Evolutionary conservation across 1,284 basidiomycete species (phyloP), one percentile per base, ranked within the genome.

Genomic region (Inonotus hispidus): DNA sequence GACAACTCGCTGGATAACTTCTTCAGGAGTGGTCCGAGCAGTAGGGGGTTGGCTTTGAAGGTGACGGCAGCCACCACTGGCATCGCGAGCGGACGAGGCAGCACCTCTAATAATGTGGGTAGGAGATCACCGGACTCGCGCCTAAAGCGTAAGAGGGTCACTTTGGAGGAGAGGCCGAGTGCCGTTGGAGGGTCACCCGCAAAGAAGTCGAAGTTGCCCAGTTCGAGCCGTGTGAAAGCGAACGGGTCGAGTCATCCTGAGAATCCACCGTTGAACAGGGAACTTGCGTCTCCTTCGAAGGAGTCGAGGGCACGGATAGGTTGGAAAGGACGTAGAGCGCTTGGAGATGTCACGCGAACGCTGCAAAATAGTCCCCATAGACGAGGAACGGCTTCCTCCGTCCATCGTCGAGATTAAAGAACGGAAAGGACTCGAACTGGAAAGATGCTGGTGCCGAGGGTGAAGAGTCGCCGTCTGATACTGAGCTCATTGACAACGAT

Each of bases 361-460:
- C 29, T 29, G 43, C 49, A 59, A 37, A 59, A 59, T 27, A 59
- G 29, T 37, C 56, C 32, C 3, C 56, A 32, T 14, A 46, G 13
- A 41, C 56, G 35, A 11, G 2, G n/a, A 2, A 41, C 23, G 23
- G 29, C 41, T 49, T 14, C 25, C 46, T 25, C 23, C 23, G n/a
- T 19, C 7, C 46, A 2, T 23, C 19, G 19, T 6, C 46, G 21
- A 27, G 21, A 7, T 14, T 1, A 16, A 43, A 43, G 41, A 43
- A 43, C 11, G 41, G 41, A 16, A 43, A 21, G 1, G 41, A 21
- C 6, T 16, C 14, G 16, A 6, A 16, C 19, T 7, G 3, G 10
- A 25, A 14, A 29, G 3, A 3, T 16, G 5, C 25, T 4, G 46
- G 13, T 25, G 23, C 25, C 1, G 23, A 49, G 23, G 8, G 10